Evolutionary conservation across 257 asterid genomes (phyloP).

Genomic region (Paulownia fortunei): DNA sequence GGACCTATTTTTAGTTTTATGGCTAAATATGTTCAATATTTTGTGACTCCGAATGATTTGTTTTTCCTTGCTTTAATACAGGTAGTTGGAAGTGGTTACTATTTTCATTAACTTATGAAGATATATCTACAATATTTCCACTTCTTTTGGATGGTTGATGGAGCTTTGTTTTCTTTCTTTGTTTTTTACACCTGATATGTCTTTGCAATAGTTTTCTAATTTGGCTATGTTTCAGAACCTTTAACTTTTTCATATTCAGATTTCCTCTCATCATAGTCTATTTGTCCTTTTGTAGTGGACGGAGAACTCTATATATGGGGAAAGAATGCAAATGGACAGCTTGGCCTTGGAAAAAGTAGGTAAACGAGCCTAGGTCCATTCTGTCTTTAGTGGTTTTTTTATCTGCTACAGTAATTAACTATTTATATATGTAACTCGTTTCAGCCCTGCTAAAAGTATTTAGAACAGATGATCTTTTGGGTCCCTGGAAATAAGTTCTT

Average conservation of each 20-base stretch:
- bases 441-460: background rate
- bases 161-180: background rate
- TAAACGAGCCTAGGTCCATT: slow-evolving; percentile 7
- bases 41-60: background rate
- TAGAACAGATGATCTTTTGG: background rate
- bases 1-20: background rate
- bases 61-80: background rate
- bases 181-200: background rate
- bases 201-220: background rate
- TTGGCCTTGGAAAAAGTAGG: slow-evolving; percentile 97
- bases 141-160: slow-evolving; percentile 7
- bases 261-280: slow-evolving; percentile 27
- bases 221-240: slow-evolving; percentile 2
- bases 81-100: background rate
- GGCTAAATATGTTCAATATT: background rate
- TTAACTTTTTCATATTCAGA: slow-evolving; percentile 15
- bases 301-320: slow-evolving; percentile 98
- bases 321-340: slow-evolving; percentile 88
- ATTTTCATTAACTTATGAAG: background rate
- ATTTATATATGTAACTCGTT: background rate
- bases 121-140: background rate
- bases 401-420: background rate
- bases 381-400: slow-evolving; percentile 16
- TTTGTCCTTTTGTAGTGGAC: slow-evolving; percentile 65
- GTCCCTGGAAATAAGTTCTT: background rate